Evolutionary conservation across 768 basidiomycete genomes (phyloP), one percentile per base, ranked within the genome.

Genomic region (Daedaleopsis nitida): DNA sequence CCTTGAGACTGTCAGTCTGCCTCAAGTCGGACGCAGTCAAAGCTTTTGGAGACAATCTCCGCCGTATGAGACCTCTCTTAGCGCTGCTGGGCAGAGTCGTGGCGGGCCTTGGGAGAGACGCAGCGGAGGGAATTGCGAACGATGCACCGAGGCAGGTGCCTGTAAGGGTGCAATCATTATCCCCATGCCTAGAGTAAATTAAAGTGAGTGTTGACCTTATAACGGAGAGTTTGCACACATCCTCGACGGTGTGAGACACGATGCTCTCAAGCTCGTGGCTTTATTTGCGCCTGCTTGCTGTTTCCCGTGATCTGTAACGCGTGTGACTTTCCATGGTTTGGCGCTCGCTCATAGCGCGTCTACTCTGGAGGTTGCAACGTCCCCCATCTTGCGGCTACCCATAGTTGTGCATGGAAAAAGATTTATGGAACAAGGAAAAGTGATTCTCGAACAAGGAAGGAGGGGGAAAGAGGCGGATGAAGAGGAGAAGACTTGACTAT

Each of bases 191-290:
- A 53, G 52, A n/a, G 13, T 12, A 23, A 14, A n/a, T 19, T 53
- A 53, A 34, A 53, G 52, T 53, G 52, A 21, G 51, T 34, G 24
- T 37, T 52, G 32, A 37, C 51, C 51, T 11, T 52, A 52, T 34
- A 52, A 17, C 17, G 51, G 27, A 52, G 34, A 6, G n/a, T 35
- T 52, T 38, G 27, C 34, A 17, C 51, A 52, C 27, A 35, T 11
- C 21, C 51, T 16, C 37, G 24, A 27, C 17, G 34, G 32, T 35
- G 51, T 52, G 51, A 34, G 51, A 52, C 21, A 17, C 13, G 51
- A 16, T 32, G 51, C 51, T 52, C 51, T 19, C 51, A 35, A 38
- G 37, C 51, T 52, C 37, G 32, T 52, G 51, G 32, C 51, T 35
- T 38, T 52, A 32, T 34, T 52, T 52, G 47, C 19, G 47, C 19